Evolutionary conservation across 495 filamentous ascomycete species (phyloP), one percentile per base, ranked within the genome.

Genomic region (Aspergillus asperescens): DNA sequence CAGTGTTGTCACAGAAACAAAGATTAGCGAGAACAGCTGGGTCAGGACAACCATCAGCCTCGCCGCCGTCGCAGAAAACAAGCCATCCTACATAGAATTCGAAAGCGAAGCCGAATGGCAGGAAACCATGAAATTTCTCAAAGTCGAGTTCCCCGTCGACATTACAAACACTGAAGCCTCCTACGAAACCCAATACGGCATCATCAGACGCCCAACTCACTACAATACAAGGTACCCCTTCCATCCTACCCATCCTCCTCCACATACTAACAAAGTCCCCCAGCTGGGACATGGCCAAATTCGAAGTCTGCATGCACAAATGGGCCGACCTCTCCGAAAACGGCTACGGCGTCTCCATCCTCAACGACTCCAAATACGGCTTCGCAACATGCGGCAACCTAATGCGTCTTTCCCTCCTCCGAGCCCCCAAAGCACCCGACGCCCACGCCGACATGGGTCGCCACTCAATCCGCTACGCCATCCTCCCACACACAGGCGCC

Each of bases 281-380:
- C 31, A 86, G 81, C 65, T 98, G 93, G 93, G 93, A 98, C 59
- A 96, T 95, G 92, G 93, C 93, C 60, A 96, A 96, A 62, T 98
- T 98, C 60, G 93, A 98, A 73, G 93, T 98, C 37, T 96, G 91
- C 80, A 91, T 87, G 68, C 93, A 98, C 73, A 92, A 89, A 66
- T 98, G 87, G 77, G 93, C 93, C n/a, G 93, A 97, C 67, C 77
- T 98, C 47, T 95, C 89, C 4, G 93, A 98, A 65, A 73, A 89
- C 63, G 84, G 83, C 28, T 96, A 95, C 64, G 93, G 93, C 55
- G 88, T 98, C 1, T 90, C 88, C 4, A 87, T 98, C 58, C 78
- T 97, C 25, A 98, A 98, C 66, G 93, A 98, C 64, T 86, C 81
- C 69, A 98, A 98, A 62, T 96, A 96, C 58, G 93, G 93, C 20